Base-by-base conservation (phyloP, 305 asterid genomes). In the Andrographis paniculata region DNA sequence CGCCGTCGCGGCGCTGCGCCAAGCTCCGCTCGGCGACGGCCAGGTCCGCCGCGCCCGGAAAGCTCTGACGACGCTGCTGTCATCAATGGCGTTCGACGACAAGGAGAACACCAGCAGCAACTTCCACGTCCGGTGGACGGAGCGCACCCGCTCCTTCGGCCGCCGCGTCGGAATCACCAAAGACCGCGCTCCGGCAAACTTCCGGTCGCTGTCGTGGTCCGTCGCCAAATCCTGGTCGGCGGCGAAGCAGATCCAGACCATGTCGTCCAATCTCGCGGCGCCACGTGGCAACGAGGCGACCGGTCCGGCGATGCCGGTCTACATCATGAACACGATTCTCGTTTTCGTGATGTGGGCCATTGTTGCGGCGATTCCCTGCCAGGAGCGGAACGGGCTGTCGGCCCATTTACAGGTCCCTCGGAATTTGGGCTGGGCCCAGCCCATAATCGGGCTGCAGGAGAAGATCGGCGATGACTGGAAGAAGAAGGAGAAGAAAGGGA, bases 281-380 rank as follows among this genome's bases (percentile, higher is more conserved):
- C 95, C 98, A 17, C 91, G 91, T n/a, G 93, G 93, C 0, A 78
- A 59, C 0, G 98, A 85, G 62, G 48, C 80, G 1, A 59, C 48
- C 0, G 83, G 88, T 1, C 55, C 79, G 21, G 79, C 86, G 5
- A 16, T 70, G 44, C 82, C 98, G 10, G 77, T 85, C 2, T 85
- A 77, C 18, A 53, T 71, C 0, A 76, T 85, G 80, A 78, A 77
- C 58, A 62, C 74, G 11, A 58, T 78, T 0, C 27, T 85, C 0
- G 86, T 89, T n/a, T 74, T 89, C 12, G 86, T 78, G 42, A 74
- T 82, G 93, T 85, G 95, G 95, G 73, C 80, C 1, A 9, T 89
- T 16, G 98, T 89, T 52, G 82, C 94, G 0, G 98, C 94, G 1
- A 52, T 88, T 14, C 97, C 97, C 0, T 88, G 97, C 36, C 95